phyloP scores from a whole-genome alignment of 352 stramenopile genomes.

The Globisporangium solare region DNA sequence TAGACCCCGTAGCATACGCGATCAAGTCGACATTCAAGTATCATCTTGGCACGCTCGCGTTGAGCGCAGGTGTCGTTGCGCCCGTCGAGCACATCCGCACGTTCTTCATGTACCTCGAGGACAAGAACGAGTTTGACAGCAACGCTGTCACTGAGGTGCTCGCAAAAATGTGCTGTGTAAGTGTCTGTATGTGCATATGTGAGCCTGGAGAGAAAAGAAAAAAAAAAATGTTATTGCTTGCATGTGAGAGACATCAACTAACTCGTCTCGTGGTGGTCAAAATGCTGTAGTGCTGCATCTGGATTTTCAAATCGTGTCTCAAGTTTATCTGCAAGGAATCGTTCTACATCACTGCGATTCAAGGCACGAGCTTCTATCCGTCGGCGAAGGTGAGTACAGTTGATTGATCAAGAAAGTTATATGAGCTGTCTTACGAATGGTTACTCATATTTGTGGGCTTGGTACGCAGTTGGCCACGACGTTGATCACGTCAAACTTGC shows the following conservation, averaged over 20 bases:
- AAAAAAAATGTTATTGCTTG: background rate
- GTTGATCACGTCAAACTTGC: conserved; percentile 26
- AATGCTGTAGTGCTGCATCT: conserved; percentile 62
- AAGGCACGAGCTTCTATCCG: conserved; percentile 72
- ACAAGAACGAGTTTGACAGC: conserved; percentile 75
- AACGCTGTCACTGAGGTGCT: conserved; percentile 51
- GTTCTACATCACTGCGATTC: conserved; percentile 74
- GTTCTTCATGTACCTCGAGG: conserved; percentile 80
- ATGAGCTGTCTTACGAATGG: background rate
- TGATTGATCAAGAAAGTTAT: too few relatives aligned
- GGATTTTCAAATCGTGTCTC: conserved; percentile 79
- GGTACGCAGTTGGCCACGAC: conserved; percentile 20
- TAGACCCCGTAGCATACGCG: conserved; percentile 65
- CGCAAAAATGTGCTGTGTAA: conserved; percentile 68
- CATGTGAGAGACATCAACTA: background rate
- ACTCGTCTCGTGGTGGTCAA: too few relatives aligned
- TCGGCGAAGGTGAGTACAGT: conserved; percentile 50
- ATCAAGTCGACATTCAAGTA: conserved; percentile 55
- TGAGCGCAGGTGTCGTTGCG: conserved; percentile 54
- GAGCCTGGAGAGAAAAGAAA: too few relatives aligned
- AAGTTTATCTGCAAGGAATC: conserved; percentile 85
- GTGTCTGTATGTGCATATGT: conserved; percentile 18
- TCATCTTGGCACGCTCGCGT: conserved; percentile 67
- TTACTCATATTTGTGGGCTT: background rate
- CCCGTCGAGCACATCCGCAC: conserved; percentile 61